Conservation (phyloP, 148 eudicot genomes). For the Camellia japonica region DNA sequence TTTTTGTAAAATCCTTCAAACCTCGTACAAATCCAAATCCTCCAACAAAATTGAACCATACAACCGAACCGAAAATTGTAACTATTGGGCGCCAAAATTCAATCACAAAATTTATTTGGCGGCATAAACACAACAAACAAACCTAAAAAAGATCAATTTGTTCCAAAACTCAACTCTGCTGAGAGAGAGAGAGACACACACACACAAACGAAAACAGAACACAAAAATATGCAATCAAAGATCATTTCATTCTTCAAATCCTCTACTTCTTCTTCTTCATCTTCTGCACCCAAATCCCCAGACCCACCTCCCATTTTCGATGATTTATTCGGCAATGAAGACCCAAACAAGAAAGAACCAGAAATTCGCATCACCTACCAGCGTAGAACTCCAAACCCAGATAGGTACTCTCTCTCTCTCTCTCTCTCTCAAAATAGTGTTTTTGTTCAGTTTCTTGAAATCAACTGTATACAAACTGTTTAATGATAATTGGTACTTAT, state of each 20-base stretch:
- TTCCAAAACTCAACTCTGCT: neutral
- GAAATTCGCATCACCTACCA: constrained; percentile 58
- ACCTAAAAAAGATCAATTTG: neutral
- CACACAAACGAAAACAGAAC: neutral
- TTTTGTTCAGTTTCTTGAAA: neutral
- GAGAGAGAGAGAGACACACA: too few relatives aligned
- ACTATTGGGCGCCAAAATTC: too few relatives aligned
- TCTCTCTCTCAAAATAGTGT: neutral
- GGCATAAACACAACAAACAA: neutral
- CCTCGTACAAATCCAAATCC: too few relatives aligned
- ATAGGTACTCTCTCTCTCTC: constrained; percentile 14
- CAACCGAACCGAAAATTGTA: too few relatives aligned
- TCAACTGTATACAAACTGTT: neutral
- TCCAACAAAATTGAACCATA: too few relatives aligned
- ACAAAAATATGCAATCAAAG: constrained; percentile 48
- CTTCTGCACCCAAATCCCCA: constrained; percentile 22
- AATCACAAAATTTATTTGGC: neutral
- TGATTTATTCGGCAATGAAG: constrained; percentile 24
- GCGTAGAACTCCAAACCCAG: constrained; percentile 33
- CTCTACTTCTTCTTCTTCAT: constrained; percentile 17
- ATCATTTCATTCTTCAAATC: constrained; percentile 61
- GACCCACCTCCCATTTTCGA: constrained; percentile 4
- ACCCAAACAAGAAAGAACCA: constrained; percentile 18
- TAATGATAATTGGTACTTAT: neutral
- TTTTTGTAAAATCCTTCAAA: too few relatives aligned